Conservation (phyloP, 306 rosid genomes). For the Vigna radiata region DNA sequence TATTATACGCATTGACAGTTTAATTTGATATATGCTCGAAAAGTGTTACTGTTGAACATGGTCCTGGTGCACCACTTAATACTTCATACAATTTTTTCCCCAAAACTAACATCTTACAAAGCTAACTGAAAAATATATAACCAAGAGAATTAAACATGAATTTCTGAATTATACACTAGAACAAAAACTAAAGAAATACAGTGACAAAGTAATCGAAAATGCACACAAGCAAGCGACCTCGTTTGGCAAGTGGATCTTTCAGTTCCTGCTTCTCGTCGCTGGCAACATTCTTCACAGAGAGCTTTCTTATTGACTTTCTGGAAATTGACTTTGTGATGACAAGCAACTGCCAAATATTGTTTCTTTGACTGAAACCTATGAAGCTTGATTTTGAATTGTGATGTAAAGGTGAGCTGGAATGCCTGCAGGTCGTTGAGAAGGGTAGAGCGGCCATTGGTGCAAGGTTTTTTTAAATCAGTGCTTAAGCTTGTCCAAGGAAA, state of each 20-base stretch:
- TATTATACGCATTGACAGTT: conserved; percentile 29
- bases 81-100: conserved; percentile 1
- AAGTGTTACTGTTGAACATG: neutral
- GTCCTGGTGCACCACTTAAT: conserved; percentile 18
- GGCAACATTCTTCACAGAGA: conserved; percentile 54
- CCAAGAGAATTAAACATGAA: conserved; percentile 21
- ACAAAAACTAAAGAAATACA: conserved; percentile 13
- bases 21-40: conserved; percentile 12
- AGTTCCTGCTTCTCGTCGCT: conserved; percentile 55
- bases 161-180: conserved; percentile 20
- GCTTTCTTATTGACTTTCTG: conserved; percentile 47
- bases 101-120: neutral
- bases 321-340: conserved; percentile 47
- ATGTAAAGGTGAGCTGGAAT: conserved; percentile 41
- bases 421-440: conserved; percentile 53
- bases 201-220: neutral
- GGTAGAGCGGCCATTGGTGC: conserved; percentile 57
- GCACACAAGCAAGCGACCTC: conserved; percentile 44
- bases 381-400: conserved; percentile 46
- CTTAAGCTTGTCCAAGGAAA: conserved; percentile 4
- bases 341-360: conserved; percentile 44
- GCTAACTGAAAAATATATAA: conserved; percentile 17
- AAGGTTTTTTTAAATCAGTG: conserved; percentile 8
- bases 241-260: conserved; percentile 44
- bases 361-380: conserved; percentile 43